Evolutionary conservation across 2,329 filamentous ascomycete species (phyloP).

Genomic region (Fusarium sp.): DNA sequence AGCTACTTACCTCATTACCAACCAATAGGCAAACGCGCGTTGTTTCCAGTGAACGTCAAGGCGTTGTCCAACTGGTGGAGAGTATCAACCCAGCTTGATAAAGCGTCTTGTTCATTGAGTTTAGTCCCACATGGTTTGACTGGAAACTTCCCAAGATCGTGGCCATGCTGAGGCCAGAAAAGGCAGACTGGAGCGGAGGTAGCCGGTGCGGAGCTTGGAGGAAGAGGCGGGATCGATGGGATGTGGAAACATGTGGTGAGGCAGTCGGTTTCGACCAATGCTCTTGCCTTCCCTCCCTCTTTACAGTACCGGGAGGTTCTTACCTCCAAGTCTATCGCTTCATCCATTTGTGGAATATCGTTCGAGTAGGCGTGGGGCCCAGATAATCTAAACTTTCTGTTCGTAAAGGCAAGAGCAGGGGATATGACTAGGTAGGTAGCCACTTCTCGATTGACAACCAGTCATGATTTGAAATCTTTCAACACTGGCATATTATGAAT

Average conservation of each 20-base stretch:
- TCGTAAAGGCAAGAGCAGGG: background rate
- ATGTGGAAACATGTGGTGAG: background rate
- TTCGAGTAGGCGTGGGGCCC: constrained; percentile 7
- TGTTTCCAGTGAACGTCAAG: background rate
- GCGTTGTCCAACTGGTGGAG: background rate
- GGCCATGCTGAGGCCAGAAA: background rate
- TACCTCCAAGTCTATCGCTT: background rate
- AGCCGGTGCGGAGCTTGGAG: background rate
- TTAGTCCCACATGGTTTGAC: background rate
- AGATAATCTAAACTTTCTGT: background rate
- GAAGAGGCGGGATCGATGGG: background rate
- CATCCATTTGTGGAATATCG: background rate
- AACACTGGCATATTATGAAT: background rate
- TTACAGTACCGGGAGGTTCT: background rate
- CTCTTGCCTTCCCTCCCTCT: background rate
- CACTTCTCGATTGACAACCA: background rate
- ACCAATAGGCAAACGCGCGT: background rate
- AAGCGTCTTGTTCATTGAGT: background rate
- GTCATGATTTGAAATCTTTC: background rate
- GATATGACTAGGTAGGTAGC: background rate
- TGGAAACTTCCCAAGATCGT: background rate
- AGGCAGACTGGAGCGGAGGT: background rate
- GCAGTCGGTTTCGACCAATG: background rate
- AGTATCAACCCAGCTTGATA: background rate
- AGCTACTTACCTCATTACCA: background rate